Evolutionary conservation across 148 eudicot genomes (phyloP).

Genomic region (Rhododendron kiyosumense): DNA sequence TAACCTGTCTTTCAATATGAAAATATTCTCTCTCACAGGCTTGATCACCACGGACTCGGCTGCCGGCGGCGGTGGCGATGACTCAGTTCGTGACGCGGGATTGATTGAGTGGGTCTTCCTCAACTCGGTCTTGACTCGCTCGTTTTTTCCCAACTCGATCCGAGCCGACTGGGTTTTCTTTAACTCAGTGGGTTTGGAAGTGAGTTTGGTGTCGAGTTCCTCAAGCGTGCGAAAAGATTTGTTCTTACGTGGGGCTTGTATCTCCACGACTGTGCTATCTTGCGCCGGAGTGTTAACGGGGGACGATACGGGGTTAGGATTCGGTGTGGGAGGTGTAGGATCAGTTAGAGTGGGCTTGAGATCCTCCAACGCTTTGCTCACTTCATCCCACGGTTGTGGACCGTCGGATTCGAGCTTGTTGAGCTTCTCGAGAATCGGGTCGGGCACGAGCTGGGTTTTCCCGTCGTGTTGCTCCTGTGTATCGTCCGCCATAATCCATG

Average conservation of each 20-base stretch:
- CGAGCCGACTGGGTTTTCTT: slow-evolving; percentile 31
- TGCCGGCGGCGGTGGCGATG: neutral
- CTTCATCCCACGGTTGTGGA: slow-evolving; percentile 94
- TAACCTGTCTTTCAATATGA: slow-evolving; percentile 49
- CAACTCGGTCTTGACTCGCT: slow-evolving; percentile 9
- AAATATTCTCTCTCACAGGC: slow-evolving; percentile 69
- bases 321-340: slow-evolving; percentile 16
- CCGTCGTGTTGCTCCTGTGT: slow-evolving; percentile 19
- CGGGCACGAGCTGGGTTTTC: slow-evolving; percentile 46
- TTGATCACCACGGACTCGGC: slow-evolving; percentile 5
- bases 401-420: slow-evolving; percentile 52
- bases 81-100: neutral
- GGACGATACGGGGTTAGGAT: neutral
- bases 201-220: slow-evolving; percentile 50
- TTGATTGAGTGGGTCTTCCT: slow-evolving; percentile 22
- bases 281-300: neutral
- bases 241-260: slow-evolving; percentile 28
- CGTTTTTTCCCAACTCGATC: slow-evolving; percentile 23
- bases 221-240: slow-evolving; percentile 68
- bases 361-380: slow-evolving; percentile 69
- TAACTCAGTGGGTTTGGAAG: slow-evolving; percentile 22
- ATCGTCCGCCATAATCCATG: slow-evolving; percentile 57
- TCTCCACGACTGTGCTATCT: slow-evolving; percentile 7
- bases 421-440: slow-evolving; percentile 69
- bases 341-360: slow-evolving; percentile 40